Percentiles rank a stretch among this genome's conserved stretches.
phyloP scores from a whole-genome alignment of 176 grass and related monocot species.

The Pontederia paniculata region DNA sequence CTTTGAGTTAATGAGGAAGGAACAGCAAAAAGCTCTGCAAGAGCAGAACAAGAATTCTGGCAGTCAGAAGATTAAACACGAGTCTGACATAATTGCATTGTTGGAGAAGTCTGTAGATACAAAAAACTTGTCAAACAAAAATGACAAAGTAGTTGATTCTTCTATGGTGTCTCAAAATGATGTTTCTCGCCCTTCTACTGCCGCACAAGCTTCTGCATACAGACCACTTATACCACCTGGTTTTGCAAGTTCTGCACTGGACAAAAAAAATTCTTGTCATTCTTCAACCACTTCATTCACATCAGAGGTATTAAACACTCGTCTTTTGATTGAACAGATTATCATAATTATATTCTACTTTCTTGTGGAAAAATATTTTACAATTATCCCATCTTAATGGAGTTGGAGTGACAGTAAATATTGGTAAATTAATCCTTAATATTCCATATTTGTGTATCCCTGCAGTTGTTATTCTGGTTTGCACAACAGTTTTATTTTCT shows the following conservation, averaged over 20 bases:
- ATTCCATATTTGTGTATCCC: too few relatives aligned
- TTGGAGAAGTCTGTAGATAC: constrained; percentile 45
- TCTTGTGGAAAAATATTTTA: too few relatives aligned
- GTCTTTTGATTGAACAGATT: too few relatives aligned
- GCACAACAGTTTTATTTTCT: too few relatives aligned
- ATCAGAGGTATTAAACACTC: constrained; percentile 27
- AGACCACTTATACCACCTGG: constrained; percentile 42
- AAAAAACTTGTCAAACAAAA: neutral
- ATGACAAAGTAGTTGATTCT: constrained; percentile 15
- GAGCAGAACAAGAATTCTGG: constrained; percentile 44
- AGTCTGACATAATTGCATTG: constrained; percentile 49
- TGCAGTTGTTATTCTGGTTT: too few relatives aligned
- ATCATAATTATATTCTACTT: too few relatives aligned
- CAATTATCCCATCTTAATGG: too few relatives aligned
- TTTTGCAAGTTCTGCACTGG: constrained; percentile 27
- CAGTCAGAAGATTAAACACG: constrained; percentile 30
- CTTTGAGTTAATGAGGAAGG: constrained; percentile 97
- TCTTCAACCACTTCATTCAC: constrained; percentile 19
- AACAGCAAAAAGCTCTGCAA: constrained; percentile 77
- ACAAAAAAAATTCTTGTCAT: constrained; percentile 26
- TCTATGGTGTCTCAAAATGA: constrained; percentile 25
- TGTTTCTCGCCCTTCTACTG: constrained; percentile 25
- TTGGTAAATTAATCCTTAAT: too few relatives aligned
- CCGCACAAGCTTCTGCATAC: constrained; percentile 17
- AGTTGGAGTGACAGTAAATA: too few relatives aligned